phyloP scores from a whole-genome alignment of 768 basidiomycete species.

The Collybia nuda region DNA sequence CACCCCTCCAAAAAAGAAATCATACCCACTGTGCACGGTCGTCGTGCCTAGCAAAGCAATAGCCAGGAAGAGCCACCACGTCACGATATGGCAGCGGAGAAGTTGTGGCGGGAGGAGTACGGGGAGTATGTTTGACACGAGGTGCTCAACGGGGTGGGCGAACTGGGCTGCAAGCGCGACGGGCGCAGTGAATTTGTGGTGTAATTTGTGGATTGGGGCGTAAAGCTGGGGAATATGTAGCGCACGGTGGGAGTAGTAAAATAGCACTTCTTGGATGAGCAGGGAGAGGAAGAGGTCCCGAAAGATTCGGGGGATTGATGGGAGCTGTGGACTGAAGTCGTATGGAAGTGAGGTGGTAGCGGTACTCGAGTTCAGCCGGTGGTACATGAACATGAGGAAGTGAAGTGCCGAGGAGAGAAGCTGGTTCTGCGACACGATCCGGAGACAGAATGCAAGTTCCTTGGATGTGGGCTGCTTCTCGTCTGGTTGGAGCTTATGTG shows the following conservation, averaged over 20 bases:
- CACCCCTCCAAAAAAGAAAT: conserved; percentile 19
- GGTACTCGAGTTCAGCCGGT: conserved; percentile 1
- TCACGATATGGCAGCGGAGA: conserved; percentile 21
- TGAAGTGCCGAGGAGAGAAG: conserved; percentile 19
- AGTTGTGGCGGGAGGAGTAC: conserved; percentile 22
- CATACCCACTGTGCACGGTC: conserved; percentile 27
- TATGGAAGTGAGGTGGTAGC: conserved; percentile 5
- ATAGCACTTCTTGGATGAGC: conserved; percentile 25
- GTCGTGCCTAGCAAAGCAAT: conserved; percentile 22
- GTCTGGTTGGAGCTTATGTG: conserved; percentile 24
- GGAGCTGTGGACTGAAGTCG: conserved; percentile 18
- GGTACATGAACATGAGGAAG: conserved; percentile 11
- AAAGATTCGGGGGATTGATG: conserved; percentile 13
- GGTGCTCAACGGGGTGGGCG: conserved; percentile 22
- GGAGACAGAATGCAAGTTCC: conserved; percentile 23
- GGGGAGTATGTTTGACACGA: conserved; percentile 27
- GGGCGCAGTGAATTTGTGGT: conserved; percentile 30
- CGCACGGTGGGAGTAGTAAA: conserved; percentile 27
- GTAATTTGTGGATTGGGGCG: conserved; percentile 25
- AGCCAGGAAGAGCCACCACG: conserved; percentile 26
- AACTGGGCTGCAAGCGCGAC: conserved; percentile 29
- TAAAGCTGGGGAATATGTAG: conserved; percentile 25
- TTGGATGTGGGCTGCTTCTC: conserved; percentile 20
- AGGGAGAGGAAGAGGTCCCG: conserved; percentile 17
- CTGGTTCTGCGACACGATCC: conserved; percentile 22